phyloP scores from a whole-genome alignment of 75 land plant species.

The Larix kaempferi region DNA sequence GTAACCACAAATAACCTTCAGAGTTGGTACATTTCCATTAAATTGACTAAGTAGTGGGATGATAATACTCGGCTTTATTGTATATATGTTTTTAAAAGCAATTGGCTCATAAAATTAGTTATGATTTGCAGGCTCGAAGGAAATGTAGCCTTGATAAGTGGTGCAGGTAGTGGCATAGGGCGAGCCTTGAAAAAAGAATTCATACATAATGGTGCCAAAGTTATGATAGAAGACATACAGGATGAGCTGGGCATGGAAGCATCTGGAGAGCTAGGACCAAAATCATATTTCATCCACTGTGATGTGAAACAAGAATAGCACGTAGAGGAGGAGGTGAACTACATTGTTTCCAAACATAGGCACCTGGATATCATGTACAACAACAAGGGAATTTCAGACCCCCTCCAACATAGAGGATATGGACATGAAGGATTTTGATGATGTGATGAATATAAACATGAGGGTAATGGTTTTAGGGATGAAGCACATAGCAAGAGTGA shows the following conservation, averaged over 20 bases:
- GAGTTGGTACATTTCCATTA: too few species aligned
- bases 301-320: conserved; percentile 32
- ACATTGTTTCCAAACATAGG: conserved; percentile 17
- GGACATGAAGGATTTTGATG: conserved; percentile 29
- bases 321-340: conserved; percentile 17
- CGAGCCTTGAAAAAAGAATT: conserved; percentile 23
- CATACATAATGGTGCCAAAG: conserved; percentile 22
- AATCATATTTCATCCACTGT: conserved; percentile 20
- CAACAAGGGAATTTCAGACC: conserved; percentile 28
- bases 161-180: conserved; percentile 38
- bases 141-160: conserved; percentile 26
- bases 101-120: too few species aligned
- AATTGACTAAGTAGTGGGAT: too few species aligned
- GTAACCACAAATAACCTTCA: too few species aligned
- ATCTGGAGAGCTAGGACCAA: conserved; percentile 9
- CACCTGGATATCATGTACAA: conserved; percentile 31
- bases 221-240: conserved; percentile 30
- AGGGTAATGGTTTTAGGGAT: conserved; percentile 16
- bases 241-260: conserved; percentile 21
- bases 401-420: conserved; percentile 33
- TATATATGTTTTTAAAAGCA: too few species aligned
- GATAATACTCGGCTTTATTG: too few species aligned
- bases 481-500: conserved; percentile 25
- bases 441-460: conserved; percentile 21
- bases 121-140: conserved; percentile 20